phyloP scores from a whole-genome alignment of 148 eudicot species.

The Rhododendron griersonianum region DNA sequence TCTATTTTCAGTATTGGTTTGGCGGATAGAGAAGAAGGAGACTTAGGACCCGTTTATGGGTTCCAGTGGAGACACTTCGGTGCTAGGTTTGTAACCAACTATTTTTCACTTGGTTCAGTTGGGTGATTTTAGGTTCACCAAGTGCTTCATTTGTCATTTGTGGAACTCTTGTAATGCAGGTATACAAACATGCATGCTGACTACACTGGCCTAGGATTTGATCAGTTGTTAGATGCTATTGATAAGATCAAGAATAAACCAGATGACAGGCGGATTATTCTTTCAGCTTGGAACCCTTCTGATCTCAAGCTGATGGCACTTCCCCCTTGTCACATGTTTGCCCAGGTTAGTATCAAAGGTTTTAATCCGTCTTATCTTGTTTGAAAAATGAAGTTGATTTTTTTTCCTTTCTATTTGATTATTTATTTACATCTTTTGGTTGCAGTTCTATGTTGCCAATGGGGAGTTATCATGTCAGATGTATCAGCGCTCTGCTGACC shows the following conservation, averaged over 20 bases:
- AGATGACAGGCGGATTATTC: conserved; percentile 81
- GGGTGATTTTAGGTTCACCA: not conserved
- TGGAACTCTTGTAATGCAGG: conserved; percentile 30
- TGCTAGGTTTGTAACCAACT: conserved; percentile 51
- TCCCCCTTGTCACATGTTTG: conserved; percentile 94
- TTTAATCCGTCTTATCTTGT: not conserved
- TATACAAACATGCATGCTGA: conserved; percentile 88
- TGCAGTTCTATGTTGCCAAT: conserved; percentile 86
- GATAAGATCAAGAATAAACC: conserved; percentile 85
- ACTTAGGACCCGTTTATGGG: conserved; percentile 91
- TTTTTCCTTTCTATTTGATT: conserved; percentile 1
- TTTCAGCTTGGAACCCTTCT: conserved; percentile 97
- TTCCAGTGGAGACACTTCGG: conserved; percentile 98
- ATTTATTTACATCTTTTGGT: not conserved
- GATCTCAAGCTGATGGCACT: conserved; percentile 86
- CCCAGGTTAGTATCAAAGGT: conserved; percentile 43
- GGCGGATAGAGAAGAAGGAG: conserved; percentile 87
- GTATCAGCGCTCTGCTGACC: conserved; percentile 97
- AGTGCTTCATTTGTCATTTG: not conserved
- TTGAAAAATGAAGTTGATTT: not conserved
- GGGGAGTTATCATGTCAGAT: conserved; percentile 93
- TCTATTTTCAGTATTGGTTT: conserved; percentile 63
- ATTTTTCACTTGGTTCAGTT: not conserved
- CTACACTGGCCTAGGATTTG: conserved; percentile 89
- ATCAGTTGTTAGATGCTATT: conserved; percentile 79